A percentile compares a stretch with the other conserved stretches of the same genome.
Conservation (phyloP, 2,329 filamentous ascomycete species). For the Fusarium graminum region DNA sequence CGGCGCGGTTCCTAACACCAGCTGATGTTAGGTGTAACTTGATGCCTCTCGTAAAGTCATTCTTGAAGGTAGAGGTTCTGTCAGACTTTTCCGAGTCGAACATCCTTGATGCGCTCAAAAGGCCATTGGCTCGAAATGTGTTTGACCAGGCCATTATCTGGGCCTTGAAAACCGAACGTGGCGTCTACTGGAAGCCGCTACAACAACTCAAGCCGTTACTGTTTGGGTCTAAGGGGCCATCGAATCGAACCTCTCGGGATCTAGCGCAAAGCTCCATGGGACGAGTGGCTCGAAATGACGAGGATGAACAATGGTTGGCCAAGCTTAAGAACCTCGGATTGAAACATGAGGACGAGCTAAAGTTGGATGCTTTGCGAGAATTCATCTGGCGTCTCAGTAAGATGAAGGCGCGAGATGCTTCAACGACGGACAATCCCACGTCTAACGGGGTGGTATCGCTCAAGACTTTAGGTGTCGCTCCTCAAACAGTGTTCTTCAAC, state of each 20-base stretch:
- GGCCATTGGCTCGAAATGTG: slow-evolving; percentile 80
- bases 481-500: slow-evolving; percentile 94
- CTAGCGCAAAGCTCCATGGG: slow-evolving; percentile 68
- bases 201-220: slow-evolving; percentile 73
- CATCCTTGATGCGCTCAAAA: slow-evolving; percentile 85
- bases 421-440: slow-evolving; percentile 53
- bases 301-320: slow-evolving; percentile 93
- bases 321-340: slow-evolving; percentile 88
- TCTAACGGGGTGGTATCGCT: slow-evolving; percentile 71
- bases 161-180: slow-evolving; percentile 84
- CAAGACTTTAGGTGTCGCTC: slow-evolving; percentile 80
- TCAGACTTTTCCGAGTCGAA: slow-evolving; percentile 76
- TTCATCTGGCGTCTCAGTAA: slow-evolving; percentile 90
- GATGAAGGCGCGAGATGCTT: slow-evolving; percentile 71
- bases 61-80: slow-evolving; percentile 79
- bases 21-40: slow-evolving; percentile 89
- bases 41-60: slow-evolving; percentile 82
- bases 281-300: slow-evolving; percentile 81
- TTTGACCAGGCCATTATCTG: slow-evolving; percentile 89
- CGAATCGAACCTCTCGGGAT: slow-evolving; percentile 69
- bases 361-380: slow-evolving; percentile 85
- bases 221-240: slow-evolving; percentile 71
- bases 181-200: slow-evolving; percentile 87
- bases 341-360: slow-evolving; percentile 85
- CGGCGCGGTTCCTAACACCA: slow-evolving; percentile 79